Evolutionary conservation across 2,329 filamentous ascomycete genomes (phyloP), one percentile per base, ranked within the genome.

Genomic region (Trichoderma endophyticum): DNA sequence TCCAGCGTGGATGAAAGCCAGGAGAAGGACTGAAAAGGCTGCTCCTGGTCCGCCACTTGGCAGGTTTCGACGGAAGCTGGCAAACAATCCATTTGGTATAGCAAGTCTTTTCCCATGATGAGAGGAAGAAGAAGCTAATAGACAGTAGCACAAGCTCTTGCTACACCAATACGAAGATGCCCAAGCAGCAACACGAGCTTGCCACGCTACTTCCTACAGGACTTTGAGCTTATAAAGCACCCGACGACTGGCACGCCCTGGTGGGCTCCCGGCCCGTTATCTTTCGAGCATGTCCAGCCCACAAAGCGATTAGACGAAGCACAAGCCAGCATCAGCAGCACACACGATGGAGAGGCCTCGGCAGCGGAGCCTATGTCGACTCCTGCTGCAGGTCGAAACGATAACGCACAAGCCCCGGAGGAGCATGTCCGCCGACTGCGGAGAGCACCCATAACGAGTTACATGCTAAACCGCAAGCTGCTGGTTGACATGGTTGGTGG

Each of bases 61-160:
- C 14, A 80, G 84, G 3, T 88, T 93, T 72, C 88, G 91, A 76
- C 84, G 83, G 71, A 86, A 88, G 72, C 81, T 94, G 2, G 82
- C 82, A 34, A 84, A 84, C 48, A 94, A 92, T 74, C 84, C 90
- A 3, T 93, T 88, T 75, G 92, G 90, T 92, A 82, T 34, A 82
- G 32, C 14, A 8, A 15, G 14, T n/a, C 34, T 26, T 30, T 56
- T 15, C 18, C 3, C 15, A 8, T 21, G 32, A 24, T 3, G 30
- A 9, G 51, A 9, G 62, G 59, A 48, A 9, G 14, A 32, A 28
- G 56, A 32, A 24, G 62, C 75, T 77, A 36, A 77, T 60, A 28
- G n/a, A n/a, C 5, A 60, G 28, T 70, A 92, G 91, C 91, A 3
- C 85, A 85, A 59, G 87, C 89, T 7, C 85, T 94, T 26, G 87